Base-by-base conservation (phyloP, 2,329 filamentous ascomycete species). In the Venturia pyrina region DNA sequence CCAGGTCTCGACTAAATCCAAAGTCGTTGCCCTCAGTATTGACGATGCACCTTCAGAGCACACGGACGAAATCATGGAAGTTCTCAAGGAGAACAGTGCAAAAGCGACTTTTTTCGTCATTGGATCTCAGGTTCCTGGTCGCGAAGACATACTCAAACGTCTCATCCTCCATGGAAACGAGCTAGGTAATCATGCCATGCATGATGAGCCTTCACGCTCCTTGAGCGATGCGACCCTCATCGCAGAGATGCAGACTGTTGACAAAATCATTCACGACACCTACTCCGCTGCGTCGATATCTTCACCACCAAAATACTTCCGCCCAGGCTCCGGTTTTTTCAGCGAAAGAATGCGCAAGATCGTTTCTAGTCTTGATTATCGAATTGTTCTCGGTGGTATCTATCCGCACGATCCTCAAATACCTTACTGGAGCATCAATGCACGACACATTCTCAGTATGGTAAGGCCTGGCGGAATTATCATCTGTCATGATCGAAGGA, bases 401-500 rank as follows among this genome's bases (percentile, higher is more conserved):
- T 96, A 96, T 76, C 92, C 92, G 5, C 91, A 96, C 78, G 92
- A 96, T 77, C 87, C 92, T n/a, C 91, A 96, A 80, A 88, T 96
- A 66, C 80, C 80, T 11, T 87, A 84, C 71, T 82, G 85, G 70
- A 78, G 80, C 69, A 70, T 92, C 64, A 96, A 96, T 76, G 88
- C 90, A 8, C 81, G 80, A 69, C 91, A 96, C 78, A 85, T 96
- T 4, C 75, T 96, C 70, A 91, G 89, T 77, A 91, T 92, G 88
- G 80, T 89, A 44, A 80, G 84, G 60, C 87, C 89, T 0, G 92
- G 92, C 0, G 87, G 85, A 37, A 88, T 96, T 66, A 87, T 96
- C 68, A 88, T 96, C 63, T 93, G 91, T 73, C 92, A 96, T 78
- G 92, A 96, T 78, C 76, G 91, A 69, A 82, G 92, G 72, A 79